Evolutionary conservation across 1,284 basidiomycete species (phyloP).

Genomic region (Vanrija sp.): DNA sequence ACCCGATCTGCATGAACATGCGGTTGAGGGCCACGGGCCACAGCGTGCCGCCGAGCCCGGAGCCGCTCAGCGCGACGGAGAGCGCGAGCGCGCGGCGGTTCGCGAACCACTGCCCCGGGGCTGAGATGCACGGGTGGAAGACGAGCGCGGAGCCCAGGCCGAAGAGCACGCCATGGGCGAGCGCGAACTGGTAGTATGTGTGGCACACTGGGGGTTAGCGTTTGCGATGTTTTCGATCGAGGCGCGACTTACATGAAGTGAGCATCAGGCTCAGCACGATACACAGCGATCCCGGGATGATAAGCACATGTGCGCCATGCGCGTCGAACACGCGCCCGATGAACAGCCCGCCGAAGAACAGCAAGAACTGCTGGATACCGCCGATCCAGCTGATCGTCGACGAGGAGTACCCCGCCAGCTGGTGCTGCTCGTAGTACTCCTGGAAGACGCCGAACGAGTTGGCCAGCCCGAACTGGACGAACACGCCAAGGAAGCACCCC

Average conservation of each 20-base stretch:
- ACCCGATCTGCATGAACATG: constrained; percentile 25
- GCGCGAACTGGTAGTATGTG: constrained; percentile 56
- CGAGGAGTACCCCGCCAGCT: constrained; percentile 16
- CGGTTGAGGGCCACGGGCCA: constrained; percentile 36
- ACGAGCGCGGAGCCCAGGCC: constrained; percentile 47
- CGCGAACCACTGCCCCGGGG: constrained; percentile 55
- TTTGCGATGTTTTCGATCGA: too few relatives aligned
- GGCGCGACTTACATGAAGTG: constrained; percentile 4
- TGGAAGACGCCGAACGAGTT: constrained; percentile 34
- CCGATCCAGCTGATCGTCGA: constrained; percentile 62
- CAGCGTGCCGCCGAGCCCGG: constrained; percentile 42
- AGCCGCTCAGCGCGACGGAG: constrained; percentile 27
- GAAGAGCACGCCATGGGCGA: constrained; percentile 24
- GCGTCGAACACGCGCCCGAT: constrained; percentile 22
- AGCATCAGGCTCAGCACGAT: constrained; percentile 44
- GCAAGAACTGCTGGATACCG: constrained; percentile 59
- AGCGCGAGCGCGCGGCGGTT: constrained; percentile 28
- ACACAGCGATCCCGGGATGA: constrained; percentile 52
- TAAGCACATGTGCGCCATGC: constrained; percentile 43
- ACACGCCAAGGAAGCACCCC: constrained; percentile 4
- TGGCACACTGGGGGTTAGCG: constrained; percentile 53
- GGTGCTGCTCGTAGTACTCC: constrained; percentile 26
- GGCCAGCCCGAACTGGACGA: constrained; percentile 16
- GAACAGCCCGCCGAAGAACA: constrained; percentile 48
- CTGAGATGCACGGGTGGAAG: constrained; percentile 53